phyloP scores from a whole-genome alignment of 176 grass and related monocot species.

The Ampelocalamus luodianensis region DNA sequence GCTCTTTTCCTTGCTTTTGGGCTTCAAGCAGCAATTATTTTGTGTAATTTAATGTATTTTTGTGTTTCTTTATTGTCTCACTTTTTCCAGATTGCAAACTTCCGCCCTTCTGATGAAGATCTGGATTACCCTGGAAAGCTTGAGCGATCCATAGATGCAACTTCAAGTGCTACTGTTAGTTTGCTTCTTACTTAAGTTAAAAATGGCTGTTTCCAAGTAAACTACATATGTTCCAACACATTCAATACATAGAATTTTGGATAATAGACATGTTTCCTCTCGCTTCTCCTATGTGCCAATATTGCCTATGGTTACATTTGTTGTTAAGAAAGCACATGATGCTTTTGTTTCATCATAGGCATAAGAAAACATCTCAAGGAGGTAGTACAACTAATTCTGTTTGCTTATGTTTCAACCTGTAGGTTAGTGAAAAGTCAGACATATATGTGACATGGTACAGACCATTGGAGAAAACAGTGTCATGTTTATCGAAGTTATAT shows the following conservation, averaged over 20 bases:
- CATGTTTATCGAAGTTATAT: slow-evolving; percentile 95
- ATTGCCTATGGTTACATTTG: neutral
- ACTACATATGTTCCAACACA: neutral
- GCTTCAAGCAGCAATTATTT: neutral
- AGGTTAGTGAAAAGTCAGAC: slow-evolving; percentile 75
- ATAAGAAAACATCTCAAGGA: neutral
- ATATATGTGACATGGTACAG: slow-evolving; percentile 87
- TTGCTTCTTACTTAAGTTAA: slow-evolving; percentile 14
- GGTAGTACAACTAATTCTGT: neutral
- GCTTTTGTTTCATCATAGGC: neutral
- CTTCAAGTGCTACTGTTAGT: slow-evolving; percentile 78
- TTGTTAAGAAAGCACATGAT: slow-evolving; percentile 28
- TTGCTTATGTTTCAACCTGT: slow-evolving; percentile 42
- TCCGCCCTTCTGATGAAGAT: slow-evolving; percentile 81
- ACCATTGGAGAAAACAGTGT: slow-evolving; percentile 97
- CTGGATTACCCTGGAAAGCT: slow-evolving; percentile 96
- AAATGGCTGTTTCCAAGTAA: neutral
- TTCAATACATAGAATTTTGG: slow-evolving; percentile 21
- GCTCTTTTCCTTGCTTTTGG: neutral
- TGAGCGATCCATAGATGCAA: slow-evolving; percentile 54
- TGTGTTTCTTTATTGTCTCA: slow-evolving; percentile 18
- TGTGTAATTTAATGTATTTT: too few species aligned
- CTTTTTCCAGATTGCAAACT: slow-evolving; percentile 89
- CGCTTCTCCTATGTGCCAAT: neutral
- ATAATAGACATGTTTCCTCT: slow-evolving; percentile 18